Percentiles rank a stretch among this genome's conserved stretches.
These are phyloP conservation scores for Cladochytrium tenue DNA, from an alignment of 371 early-diverging fungal species.

Conservation along the genomic window DNA sequence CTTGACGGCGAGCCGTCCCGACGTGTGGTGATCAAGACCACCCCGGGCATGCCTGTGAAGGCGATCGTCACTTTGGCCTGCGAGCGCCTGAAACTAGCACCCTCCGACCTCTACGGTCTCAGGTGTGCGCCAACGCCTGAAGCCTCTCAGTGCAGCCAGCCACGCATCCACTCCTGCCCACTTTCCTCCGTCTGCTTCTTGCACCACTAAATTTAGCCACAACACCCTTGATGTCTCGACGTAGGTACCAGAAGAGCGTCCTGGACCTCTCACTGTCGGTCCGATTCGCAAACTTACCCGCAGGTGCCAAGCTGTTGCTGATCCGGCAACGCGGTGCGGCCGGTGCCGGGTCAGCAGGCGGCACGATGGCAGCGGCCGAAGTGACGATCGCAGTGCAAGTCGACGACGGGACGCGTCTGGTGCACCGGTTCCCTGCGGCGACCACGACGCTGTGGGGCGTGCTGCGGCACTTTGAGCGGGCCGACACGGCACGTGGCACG, in stretches of 20 bases:
- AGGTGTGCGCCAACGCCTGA: no score
- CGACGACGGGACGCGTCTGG: conserved; percentile 50
- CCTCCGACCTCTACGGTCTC: conserved; percentile 22
- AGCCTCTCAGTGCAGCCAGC: no score
- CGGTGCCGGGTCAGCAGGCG: conserved; percentile 2
- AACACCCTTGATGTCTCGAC: not conserved
- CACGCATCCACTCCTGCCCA: no score
- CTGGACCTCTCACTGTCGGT: conserved; percentile 59
- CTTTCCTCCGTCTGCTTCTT: no score
- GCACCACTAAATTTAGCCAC: no score
- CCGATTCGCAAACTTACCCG: conserved; percentile 62
- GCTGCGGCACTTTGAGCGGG: conserved; percentile 40
- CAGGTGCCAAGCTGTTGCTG: conserved; percentile 59
- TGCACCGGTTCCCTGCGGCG: conserved; percentile 40
- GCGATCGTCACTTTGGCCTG: conserved; percentile 29
- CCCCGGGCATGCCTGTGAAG: conserved; percentile 44
- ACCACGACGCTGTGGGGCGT: conserved; percentile 55
- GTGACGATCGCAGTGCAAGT: conserved; percentile 62
- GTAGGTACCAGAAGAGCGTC: conserved; percentile 30
- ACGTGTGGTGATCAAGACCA: conserved; percentile 23
- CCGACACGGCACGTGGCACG: not conserved
- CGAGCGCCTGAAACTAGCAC: conserved; percentile 17
- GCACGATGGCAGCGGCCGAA: conserved; percentile 8
- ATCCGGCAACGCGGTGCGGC: conserved; percentile 18
- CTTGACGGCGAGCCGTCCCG: conserved; percentile 27